phyloP scores from a whole-genome alignment of 129 eudicot species.

The Ambrosia artemisiifolia region DNA sequence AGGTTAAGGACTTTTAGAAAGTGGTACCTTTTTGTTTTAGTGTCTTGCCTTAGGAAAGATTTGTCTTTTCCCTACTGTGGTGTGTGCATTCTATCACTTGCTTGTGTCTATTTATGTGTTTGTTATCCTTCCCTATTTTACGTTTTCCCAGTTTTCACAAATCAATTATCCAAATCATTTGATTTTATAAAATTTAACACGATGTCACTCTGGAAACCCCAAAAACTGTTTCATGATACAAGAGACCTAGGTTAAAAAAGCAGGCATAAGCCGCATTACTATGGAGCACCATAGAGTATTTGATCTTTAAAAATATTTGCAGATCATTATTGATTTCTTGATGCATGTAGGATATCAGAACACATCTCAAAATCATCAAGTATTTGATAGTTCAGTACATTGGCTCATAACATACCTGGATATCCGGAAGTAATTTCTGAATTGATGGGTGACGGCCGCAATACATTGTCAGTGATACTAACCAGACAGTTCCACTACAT shows the following conservation, averaged over 20 bases:
- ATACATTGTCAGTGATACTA: constrained; percentile 82
- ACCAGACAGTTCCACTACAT: constrained; percentile 94
- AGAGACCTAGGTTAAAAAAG: background rate
- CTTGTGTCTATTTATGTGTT: no score
- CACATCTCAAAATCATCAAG: background rate
- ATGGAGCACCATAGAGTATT: background rate
- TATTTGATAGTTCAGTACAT: background rate
- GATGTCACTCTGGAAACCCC: background rate
- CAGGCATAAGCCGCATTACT: background rate
- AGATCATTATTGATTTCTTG: background rate
- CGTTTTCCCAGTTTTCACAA: no score
- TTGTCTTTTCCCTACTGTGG: no score
- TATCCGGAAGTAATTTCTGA: constrained; percentile 87
- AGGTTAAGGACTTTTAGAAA: no score
- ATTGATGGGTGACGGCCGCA: constrained; percentile 80
- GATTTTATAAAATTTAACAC: background rate
- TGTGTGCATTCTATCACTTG: no score
- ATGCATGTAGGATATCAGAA: background rate
- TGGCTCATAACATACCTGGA: constrained; percentile 59
- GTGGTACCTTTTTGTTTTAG: no score
- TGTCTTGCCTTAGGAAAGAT: no score
- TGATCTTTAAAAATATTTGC: no score
- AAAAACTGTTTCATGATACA: background rate
- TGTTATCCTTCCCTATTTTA: no score
- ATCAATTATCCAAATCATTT: background rate